Base-by-base conservation (phyloP, 1,284 basidiomycete genomes). In the Jaminaea rosea region DNA sequence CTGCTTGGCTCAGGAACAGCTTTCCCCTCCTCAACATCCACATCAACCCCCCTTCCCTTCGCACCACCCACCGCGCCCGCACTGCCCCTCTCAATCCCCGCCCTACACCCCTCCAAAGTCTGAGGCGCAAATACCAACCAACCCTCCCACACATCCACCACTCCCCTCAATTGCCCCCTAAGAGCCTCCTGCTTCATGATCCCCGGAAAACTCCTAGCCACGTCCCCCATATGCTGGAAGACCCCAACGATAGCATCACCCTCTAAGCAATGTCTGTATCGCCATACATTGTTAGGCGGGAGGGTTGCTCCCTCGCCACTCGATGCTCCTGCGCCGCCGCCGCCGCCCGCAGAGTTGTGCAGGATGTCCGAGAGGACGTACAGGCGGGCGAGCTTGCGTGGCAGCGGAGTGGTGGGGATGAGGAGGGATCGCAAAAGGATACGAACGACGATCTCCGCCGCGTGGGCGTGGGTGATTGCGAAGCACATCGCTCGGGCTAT, bases 341-440 rank as follows among this genome's bases (percentile, higher is more conserved):
- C n/a, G n/a, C n/a, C n/a, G n/a, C n/a, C n/a, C 32, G 89, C 91
- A 2, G 88, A 90, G 73, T 98, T 99, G 77, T 97, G 91, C 26
- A 99, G 80, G 58, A 99, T 94, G 70, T 99, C 94, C 66, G 91
- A 96, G 49, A 98, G 87, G 44, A 96, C 81, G 76, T 96, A 85
- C 24, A 99, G 81, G 7, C 94, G 84, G 5, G 94, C 89, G 45
- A 98, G 82, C 74, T 99, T 99, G 59, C 92, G 84, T 31, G 94
- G 92, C 10, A 98, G 86, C 0, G 94, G 85, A 0, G 94, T 98
- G 15, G 81, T 79, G 53, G 90, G 87, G 11, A 93, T 83, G 1
- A 65, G 50, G 19, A 73, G 47, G 19, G 67, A 69, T 2, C 46
- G 9, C 29, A 41, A 44, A 24, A 73, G 50, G 11, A 65, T 44